These are phyloP conservation scores for Bifiguratus adelaidae DNA, from an alignment of 192 early-diverging fungal genomes.

Conservation along the genomic window DNA sequence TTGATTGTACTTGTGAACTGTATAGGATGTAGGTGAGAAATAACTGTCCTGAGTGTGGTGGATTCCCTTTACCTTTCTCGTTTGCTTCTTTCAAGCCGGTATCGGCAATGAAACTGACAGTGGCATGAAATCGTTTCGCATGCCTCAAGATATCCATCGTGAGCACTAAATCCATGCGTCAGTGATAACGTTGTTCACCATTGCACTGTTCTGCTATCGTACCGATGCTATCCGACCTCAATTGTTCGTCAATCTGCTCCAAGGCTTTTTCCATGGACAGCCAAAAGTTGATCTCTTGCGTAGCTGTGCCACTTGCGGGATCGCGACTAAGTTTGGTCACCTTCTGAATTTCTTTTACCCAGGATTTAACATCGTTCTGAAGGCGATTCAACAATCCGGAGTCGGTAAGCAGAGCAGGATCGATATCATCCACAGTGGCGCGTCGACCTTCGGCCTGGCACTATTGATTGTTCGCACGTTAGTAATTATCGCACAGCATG, in stretches of 20 bases:
- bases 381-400: slow-evolving; percentile 87
- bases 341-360: slow-evolving; percentile 99
- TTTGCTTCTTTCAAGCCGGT: slow-evolving; percentile 93
- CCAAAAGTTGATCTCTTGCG: slow-evolving; percentile 99
- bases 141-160: slow-evolving; percentile 91
- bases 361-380: slow-evolving; percentile 92
- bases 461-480: slow-evolving; percentile 1
- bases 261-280: slow-evolving; percentile 92
- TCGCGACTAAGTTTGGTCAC: slow-evolving; percentile 94
- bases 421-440: slow-evolving; percentile 65
- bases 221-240: slow-evolving; percentile 82
- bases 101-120: slow-evolving; percentile 94
- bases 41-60: neutral
- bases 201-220: too few relatives aligned
- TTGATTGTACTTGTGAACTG: slow-evolving; percentile 87
- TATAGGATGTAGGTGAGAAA: neutral
- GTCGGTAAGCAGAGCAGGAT: slow-evolving; percentile 59
- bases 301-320: slow-evolving; percentile 81
- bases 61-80: slow-evolving; percentile 48
- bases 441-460: slow-evolving; percentile 55
- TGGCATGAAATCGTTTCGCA: slow-evolving; percentile 98
- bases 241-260: slow-evolving; percentile 87
- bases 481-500: neutral
- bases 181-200: too few relatives aligned
- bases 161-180: slow-evolving; percentile 36